Evolutionary conservation across 148 eudicot species (phyloP).

Genomic region (Camellia japonica): DNA sequence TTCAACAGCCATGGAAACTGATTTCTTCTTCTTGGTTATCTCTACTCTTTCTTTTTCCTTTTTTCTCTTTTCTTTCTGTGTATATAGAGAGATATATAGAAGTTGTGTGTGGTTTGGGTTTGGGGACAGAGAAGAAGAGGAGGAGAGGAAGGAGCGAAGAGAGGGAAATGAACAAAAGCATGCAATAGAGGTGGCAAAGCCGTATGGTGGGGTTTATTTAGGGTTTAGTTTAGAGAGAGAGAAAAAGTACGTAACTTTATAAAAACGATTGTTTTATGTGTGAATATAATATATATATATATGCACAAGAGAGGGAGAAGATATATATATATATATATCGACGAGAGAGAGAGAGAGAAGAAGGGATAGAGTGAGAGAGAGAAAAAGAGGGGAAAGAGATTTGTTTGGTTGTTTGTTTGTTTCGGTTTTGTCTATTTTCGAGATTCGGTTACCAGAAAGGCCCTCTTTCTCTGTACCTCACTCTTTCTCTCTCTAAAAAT

Average conservation of each 20-base stretch:
- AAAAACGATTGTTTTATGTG: neutral
- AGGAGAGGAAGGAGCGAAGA: neutral
- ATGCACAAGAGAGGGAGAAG: too few relatives aligned
- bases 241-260: constrained; percentile 10
- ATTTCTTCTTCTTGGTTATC: neutral
- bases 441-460: constrained; percentile 16
- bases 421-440: constrained; percentile 15
- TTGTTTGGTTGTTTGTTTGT: constrained; percentile 22
- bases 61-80: neutral
- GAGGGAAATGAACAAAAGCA: constrained; percentile 12
- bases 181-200: constrained; percentile 22
- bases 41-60: neutral
- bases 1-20: constrained; percentile 39
- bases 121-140: neutral
- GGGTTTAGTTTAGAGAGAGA: constrained; percentile 34
- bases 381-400: constrained; percentile 10
- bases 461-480: neutral
- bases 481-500: neutral
- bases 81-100: neutral
- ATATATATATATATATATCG: too few relatives aligned
- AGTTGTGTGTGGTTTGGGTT: neutral
- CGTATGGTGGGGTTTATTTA: constrained; percentile 28
- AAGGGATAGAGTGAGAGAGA: neutral
- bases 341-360: neutral
- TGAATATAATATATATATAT: too few relatives aligned